Evolutionary conservation across 2,329 filamentous ascomycete species (phyloP).

Genomic region (Colletotrichum camelliae): DNA sequence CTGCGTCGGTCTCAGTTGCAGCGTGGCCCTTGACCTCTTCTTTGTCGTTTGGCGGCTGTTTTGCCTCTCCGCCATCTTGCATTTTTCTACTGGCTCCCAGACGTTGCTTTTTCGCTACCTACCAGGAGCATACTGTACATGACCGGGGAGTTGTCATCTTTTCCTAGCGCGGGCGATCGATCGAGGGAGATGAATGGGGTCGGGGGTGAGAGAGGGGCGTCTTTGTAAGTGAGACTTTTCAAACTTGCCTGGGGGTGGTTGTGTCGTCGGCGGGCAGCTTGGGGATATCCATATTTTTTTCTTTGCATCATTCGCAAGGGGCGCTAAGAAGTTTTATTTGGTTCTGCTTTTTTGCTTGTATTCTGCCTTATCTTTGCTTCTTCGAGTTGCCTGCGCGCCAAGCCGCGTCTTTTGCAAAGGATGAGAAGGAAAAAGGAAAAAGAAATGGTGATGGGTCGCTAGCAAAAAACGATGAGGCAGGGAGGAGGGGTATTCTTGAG

Average conservation of each 20-base stretch:
- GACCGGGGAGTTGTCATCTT: constrained; percentile 2
- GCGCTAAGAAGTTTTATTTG: not conserved
- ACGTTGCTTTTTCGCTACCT: not conserved
- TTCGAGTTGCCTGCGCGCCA: not conserved
- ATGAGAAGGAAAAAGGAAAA: not conserved
- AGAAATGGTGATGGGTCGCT: not conserved
- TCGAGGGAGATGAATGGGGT: constrained; percentile 2
- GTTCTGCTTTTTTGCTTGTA: not conserved
- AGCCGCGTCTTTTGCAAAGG: not conserved
- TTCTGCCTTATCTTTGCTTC: not conserved
- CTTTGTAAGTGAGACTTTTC: not conserved
- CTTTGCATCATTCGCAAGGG: not conserved
- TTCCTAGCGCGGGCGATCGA: constrained; percentile 10
- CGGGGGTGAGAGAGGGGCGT: not conserved
- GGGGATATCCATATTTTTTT: not conserved
- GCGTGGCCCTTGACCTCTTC: not conserved
- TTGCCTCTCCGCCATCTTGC: not conserved
- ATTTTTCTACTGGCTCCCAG: not conserved
- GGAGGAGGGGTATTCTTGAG: not conserved
- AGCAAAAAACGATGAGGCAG: not conserved
- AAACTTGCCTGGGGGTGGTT: not conserved
- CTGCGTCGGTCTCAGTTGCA: not conserved
- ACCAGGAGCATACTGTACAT: not conserved
- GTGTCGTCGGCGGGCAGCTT: not conserved
- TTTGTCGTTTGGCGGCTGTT: not conserved